Evolutionary conservation across 208 protist genomes (phyloP), one percentile per base, ranked within the genome.

Genomic region (Trypanosoma rangeli): DNA sequence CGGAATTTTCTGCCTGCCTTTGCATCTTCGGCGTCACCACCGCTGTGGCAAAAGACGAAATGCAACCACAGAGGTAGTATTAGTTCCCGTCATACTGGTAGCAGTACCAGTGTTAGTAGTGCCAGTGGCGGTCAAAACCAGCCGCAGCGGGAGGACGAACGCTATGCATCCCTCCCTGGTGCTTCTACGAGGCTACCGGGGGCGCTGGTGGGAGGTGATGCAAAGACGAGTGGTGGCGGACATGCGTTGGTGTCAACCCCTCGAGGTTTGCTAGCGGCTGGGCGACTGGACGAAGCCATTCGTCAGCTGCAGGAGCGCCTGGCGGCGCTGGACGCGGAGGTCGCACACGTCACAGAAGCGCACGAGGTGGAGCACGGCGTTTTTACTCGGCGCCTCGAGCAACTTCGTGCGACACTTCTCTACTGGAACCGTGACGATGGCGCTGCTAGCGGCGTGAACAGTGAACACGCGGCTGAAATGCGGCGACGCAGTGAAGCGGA

Each of bases 271-370:
- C 13, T 9, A 46, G 42, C 42, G 2, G 12, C 42, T 46, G 42
- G 9, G 50, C 49, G 58, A 31, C 53, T 71, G 5, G 66, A 67
- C 29, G 26, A 44, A 42, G 31, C 50, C 48, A 57, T 71, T 10
- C n/a, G 22, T 13, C 54, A 63, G 33, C 57, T 71, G 16, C 56
- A 71, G 18, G 20, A 44, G 16, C 66, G 55, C 18, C 24, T 54
- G 18, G 37, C 39, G 46, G 37, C 24, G n/a, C 37, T 71, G 20
- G 29, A 71, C 22, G 26, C n/a, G 22, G 66, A 59, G 26, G 24
- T 29, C 12, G 35, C 53, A 15, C n/a, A 15, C 7, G 22, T 22
- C n/a, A 59, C 57, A 0, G 33, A 58, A 18, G 8, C 9, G 35
- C 26, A 46, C 18, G 53, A 71, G 22, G 31, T 8, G 18, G 29